These are phyloP conservation scores for Stagonosporopsis tanaceti DNA, from an alignment of 2,329 filamentous ascomycete species.

Conservation along the genomic window DNA sequence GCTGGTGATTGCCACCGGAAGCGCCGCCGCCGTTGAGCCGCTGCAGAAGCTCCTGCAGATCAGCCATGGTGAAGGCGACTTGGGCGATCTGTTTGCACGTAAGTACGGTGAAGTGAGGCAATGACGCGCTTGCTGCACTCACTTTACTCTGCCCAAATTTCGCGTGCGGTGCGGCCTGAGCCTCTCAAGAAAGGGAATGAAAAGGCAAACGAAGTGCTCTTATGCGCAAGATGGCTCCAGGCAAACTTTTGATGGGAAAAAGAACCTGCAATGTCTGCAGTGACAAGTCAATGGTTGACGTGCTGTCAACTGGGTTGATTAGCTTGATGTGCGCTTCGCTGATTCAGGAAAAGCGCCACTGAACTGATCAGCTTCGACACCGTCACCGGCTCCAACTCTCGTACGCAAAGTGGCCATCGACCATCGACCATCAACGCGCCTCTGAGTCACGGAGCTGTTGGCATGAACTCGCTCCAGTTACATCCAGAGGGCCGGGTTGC, in stretches of 20 bases:
- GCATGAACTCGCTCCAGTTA: no score
- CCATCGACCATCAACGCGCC: background rate
- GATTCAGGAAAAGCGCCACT: conserved; percentile 5
- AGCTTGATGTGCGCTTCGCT: conserved; percentile 13
- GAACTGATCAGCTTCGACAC: conserved; percentile 5
- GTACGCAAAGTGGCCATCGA: background rate
- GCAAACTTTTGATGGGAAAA: conserved; percentile 12
- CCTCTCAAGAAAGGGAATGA: conserved; percentile 11
- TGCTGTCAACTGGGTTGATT: conserved; percentile 8
- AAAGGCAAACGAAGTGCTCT: conserved; percentile 8
- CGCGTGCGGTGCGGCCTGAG: conserved; percentile 24
- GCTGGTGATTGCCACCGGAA: conserved; percentile 32
- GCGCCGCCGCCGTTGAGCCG: conserved; percentile 50
- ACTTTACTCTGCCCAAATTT: conserved; percentile 44
- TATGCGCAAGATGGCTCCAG: conserved; percentile 22
- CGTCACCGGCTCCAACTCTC: conserved; percentile 3
- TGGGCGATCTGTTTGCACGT: conserved; percentile 32
- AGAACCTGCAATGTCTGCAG: conserved; percentile 18
- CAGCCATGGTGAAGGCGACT: conserved; percentile 48
- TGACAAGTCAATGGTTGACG: conserved; percentile 15
- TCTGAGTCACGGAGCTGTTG: background rate
- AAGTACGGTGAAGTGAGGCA: conserved; percentile 18
- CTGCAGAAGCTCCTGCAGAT: conserved; percentile 55
- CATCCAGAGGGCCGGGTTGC: background rate
- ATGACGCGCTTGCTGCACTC: conserved; percentile 22